phyloP scores from a whole-genome alignment of 805 yeast genomes.

The Ogataea dorogensis region DNA sequence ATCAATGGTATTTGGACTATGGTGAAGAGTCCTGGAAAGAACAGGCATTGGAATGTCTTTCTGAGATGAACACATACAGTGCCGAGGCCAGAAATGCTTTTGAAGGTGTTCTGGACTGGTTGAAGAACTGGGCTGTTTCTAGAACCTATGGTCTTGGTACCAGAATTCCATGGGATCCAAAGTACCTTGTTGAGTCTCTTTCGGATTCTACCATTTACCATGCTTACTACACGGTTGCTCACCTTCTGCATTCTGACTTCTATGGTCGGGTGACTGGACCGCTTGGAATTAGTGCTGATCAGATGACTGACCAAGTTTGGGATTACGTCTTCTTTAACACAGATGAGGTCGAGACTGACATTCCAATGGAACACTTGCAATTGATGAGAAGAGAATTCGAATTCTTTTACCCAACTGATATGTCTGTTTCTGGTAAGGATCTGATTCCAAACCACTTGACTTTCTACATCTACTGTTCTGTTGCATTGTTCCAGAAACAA shows the following conservation, averaged over 20 bases:
- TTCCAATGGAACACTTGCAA: slow-evolving; percentile 66
- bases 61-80: slow-evolving; percentile 71
- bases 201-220: slow-evolving; percentile 96
- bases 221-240: slow-evolving; percentile 89
- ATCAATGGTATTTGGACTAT: slow-evolving; percentile 97
- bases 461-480: slow-evolving; percentile 89
- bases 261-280: slow-evolving; percentile 77
- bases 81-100: slow-evolving; percentile 87
- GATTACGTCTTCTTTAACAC: slow-evolving; percentile 82
- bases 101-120: slow-evolving; percentile 93
- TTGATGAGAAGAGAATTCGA: slow-evolving; percentile 90
- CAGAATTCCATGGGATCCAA: slow-evolving; percentile 93
- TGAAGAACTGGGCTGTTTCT: slow-evolving; percentile 97
- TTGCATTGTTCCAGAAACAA: slow-evolving; percentile 85
- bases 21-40: slow-evolving; percentile 92
- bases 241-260: slow-evolving; percentile 80
- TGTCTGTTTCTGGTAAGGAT: slow-evolving; percentile 92
- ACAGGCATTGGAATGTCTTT: slow-evolving; percentile 76
- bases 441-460: slow-evolving; percentile 96
- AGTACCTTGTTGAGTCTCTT: slow-evolving; percentile 88
- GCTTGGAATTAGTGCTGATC: slow-evolving; percentile 71
- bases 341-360: slow-evolving; percentile 54
- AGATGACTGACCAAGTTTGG: slow-evolving; percentile 90
- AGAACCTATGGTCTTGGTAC: slow-evolving; percentile 97
- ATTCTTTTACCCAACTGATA: slow-evolving; percentile 93